Percentiles rank a stretch among this genome's conserved stretches.
Evolutionary conservation across 345 rosid species (phyloP).

Genomic region (Euphorbia tirucalli): DNA sequence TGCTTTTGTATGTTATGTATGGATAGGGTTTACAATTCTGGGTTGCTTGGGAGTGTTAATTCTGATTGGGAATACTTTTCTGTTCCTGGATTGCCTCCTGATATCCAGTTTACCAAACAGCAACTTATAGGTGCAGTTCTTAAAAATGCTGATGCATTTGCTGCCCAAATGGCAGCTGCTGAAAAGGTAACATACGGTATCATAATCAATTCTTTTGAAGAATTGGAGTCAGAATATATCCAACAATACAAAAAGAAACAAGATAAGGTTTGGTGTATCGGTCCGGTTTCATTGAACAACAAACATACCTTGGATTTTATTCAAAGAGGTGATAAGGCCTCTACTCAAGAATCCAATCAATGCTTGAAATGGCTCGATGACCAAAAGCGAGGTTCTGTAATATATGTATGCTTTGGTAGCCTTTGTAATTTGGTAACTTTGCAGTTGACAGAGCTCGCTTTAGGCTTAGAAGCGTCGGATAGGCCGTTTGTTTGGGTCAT

Average conservation of each 20-base stretch:
- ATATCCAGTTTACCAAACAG: background rate
- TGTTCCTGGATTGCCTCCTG: conserved; percentile 16
- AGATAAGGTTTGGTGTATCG: too few relatives aligned
- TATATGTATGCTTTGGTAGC: conserved; percentile 8
- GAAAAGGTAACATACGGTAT: background rate
- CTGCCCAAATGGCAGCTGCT: background rate
- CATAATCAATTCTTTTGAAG: conserved; percentile 15
- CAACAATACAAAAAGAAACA: too few relatives aligned
- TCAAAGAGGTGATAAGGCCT: too few relatives aligned
- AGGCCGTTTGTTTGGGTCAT: conserved; percentile 16
- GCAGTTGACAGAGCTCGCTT: too few relatives aligned
- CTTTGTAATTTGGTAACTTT: conserved; percentile 12
- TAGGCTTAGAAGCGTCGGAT: conserved; percentile 17
- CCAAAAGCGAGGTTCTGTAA: background rate
- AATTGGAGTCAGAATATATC: too few relatives aligned
- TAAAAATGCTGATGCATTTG: background rate
- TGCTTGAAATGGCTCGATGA: conserved; percentile 7
- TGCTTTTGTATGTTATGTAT: conserved; percentile 3
- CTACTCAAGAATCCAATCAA: too few relatives aligned
- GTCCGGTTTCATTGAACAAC: too few relatives aligned
- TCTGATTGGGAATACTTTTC: conserved; percentile 3
- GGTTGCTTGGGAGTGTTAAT: background rate
- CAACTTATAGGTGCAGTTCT: background rate
- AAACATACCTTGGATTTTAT: too few relatives aligned
- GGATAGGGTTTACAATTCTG: background rate